Base-by-base conservation (phyloP, 768 basidiomycete species). In the Tephrocybe sp. region DNA sequence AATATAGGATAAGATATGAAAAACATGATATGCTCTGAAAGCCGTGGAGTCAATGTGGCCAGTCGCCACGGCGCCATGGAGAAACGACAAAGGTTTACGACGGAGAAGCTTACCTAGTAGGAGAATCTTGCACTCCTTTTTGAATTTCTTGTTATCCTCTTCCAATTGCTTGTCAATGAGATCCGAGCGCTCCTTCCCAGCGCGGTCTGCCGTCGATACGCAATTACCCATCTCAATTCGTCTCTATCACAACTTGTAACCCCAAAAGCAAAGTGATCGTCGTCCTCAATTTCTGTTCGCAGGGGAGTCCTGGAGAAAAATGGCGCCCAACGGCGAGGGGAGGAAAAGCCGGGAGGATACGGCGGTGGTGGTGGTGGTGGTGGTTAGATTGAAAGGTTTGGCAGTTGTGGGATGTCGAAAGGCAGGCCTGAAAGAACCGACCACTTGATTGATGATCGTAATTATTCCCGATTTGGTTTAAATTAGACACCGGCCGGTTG, bases 121-220 rank as follows among this genome's bases (percentile, higher is more conserved):
- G 18, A 97, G 71, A 58, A 97, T 94, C 79, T 96, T 96, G 75
- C 91, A 94, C 65, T 95, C 94, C 61, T 85, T 84, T 67, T 86
- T 86, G 58, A 88, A 88, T 66, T 79, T 85, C 66, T 81, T 84
- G 11, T 78, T 79, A 67, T 96, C 94, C 72, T 94, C 92, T 63
- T 94, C 91, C 48, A 94, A 80, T 68, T 83, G 79, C 55, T 79
- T 81, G 76, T 94, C 92, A 60, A 94, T 94, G 62, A 75, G 73
- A 65, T 86, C 85, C 17, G 85, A 87, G 65, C 76, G 76, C 44
- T 80, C 77, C 65, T 78, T 82, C 57, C 78, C 84, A 25, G 74
- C 76, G 50, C 74, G 77, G 70, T 86, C 84, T 25, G 69, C 65
- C 50, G 75, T 71, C 10, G 83, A 87, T 44, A 85, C 72, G 65